phyloP scores from a whole-genome alignment of 2,329 filamentous ascomycete species.

The Neofusicoccum laricinum region DNA sequence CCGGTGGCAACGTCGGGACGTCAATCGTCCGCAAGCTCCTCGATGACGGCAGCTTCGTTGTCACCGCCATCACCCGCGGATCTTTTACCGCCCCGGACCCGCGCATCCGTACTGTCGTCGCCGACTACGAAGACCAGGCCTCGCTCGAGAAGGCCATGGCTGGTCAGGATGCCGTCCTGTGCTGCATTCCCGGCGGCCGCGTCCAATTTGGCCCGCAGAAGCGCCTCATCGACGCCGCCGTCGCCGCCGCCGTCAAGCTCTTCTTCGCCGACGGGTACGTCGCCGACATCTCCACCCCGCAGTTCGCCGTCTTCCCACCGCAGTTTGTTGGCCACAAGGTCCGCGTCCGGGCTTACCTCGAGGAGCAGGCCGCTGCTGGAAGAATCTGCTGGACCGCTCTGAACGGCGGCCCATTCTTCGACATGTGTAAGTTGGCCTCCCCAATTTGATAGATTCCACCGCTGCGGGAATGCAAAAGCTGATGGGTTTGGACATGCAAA shows the following conservation, averaged over 20 bases:
- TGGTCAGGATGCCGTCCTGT: neutral
- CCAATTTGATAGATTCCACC: neutral
- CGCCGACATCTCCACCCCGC: constrained; percentile 25
- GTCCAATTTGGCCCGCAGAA: neutral
- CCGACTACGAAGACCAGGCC: constrained; percentile 17
- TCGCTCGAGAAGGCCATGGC: neutral
- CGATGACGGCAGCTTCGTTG: constrained; percentile 23
- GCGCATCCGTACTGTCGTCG: constrained; percentile 22
- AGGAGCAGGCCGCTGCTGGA: constrained; percentile 21
- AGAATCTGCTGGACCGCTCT: constrained; percentile 31
- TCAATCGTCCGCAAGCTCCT: constrained; percentile 30
- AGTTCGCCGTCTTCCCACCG: constrained; percentile 29
- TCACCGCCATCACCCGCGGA: constrained; percentile 30
- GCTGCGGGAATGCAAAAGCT: no score
- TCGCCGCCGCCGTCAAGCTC: constrained; percentile 38
- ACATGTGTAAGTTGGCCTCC: constrained; percentile 31
- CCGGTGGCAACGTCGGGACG: constrained; percentile 32
- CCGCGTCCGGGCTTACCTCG: constrained; percentile 28
- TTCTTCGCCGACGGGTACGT: constrained; percentile 40
- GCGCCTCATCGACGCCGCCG: constrained; percentile 37
- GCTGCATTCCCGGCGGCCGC: neutral
- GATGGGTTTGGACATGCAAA: constrained; percentile 11
- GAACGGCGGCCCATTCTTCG: constrained; percentile 36
- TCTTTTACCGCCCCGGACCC: constrained; percentile 22
- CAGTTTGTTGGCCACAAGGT: constrained; percentile 26